Percentiles rank a stretch among this genome's conserved stretches.
These are phyloP conservation scores for Phytopythium sindhum DNA, from an alignment of 352 stramenopile genomes.

Conservation along the genomic window DNA sequence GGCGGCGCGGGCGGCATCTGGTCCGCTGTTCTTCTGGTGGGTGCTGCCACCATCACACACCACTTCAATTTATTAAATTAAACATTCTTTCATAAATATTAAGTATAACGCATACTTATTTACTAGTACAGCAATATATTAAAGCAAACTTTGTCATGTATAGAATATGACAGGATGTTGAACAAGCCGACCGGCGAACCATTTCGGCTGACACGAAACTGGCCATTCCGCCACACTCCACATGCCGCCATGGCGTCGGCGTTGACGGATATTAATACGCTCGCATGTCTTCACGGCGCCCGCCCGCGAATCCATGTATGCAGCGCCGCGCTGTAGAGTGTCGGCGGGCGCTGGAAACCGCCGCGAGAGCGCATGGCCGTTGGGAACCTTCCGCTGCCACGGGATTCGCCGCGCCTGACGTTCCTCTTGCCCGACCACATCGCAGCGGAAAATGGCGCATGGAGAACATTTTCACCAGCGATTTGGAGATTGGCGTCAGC, in stretches of 20 bases:
- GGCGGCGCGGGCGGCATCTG: background rate
- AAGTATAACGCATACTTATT: no score
- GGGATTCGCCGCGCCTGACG: background rate
- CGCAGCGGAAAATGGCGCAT: background rate
- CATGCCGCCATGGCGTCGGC: no score
- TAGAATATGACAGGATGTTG: background rate
- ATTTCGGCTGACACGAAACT: background rate
- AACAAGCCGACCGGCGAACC: background rate
- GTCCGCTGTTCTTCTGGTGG: background rate
- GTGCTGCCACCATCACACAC: background rate
- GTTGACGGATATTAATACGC: no score
- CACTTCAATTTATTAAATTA: no score
- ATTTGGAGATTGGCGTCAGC: background rate
- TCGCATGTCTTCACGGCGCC: no score
- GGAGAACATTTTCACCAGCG: background rate
- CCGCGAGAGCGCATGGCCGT: background rate
- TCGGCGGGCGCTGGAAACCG: background rate
- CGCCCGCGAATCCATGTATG: background rate
- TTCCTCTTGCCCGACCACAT: background rate
- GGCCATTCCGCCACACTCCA: background rate
- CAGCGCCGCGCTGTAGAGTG: background rate
- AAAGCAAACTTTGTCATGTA: no score
- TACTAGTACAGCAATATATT: no score
- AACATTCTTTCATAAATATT: no score
- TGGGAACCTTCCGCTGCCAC: conserved; percentile 2